phyloP scores from a whole-genome alignment of 2,329 filamentous ascomycete species.

The Beauveria medogensis region DNA sequence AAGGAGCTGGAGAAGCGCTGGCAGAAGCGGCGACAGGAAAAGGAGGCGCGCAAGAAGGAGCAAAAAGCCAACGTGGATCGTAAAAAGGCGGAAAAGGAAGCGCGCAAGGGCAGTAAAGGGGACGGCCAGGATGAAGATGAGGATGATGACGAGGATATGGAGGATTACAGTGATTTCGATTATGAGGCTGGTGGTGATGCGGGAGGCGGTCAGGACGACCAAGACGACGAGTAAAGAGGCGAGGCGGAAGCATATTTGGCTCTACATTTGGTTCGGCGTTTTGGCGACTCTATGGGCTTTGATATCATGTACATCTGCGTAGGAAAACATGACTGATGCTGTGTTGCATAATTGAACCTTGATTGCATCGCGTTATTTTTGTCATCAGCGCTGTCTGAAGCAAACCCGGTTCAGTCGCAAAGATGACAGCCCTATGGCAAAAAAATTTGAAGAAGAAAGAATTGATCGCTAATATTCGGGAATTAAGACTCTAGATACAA shows the following conservation, averaged over 20 bases:
- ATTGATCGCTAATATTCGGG: neutral
- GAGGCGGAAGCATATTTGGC: slow-evolving; percentile 21
- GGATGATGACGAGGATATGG: slow-evolving; percentile 31
- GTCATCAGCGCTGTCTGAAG: too few relatives aligned
- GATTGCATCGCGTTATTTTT: neutral
- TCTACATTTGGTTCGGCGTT: slow-evolving; percentile 10
- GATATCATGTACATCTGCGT: slow-evolving; percentile 1
- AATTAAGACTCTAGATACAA: neutral
- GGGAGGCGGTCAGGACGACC: slow-evolving; percentile 45
- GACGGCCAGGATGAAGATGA: slow-evolving; percentile 24
- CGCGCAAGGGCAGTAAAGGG: slow-evolving; percentile 30
- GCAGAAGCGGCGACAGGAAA: slow-evolving; percentile 69
- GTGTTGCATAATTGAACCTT: neutral
- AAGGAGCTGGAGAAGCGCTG: slow-evolving; percentile 74
- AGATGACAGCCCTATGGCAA: neutral
- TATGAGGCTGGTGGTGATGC: slow-evolving; percentile 43
- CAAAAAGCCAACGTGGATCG: slow-evolving; percentile 87
- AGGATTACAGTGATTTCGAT: slow-evolving; percentile 37
- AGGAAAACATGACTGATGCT: neutral
- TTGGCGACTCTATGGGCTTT: slow-evolving; percentile 2
- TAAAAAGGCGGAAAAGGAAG: slow-evolving; percentile 53
- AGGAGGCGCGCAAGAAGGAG: slow-evolving; percentile 70
- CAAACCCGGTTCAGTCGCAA: too few relatives aligned
- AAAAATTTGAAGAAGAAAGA: too few relatives aligned
- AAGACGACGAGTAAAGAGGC: slow-evolving; percentile 31